Percentiles rank a stretch among this genome's conserved stretches.
phyloP scores from a whole-genome alignment of 2,329 filamentous ascomycete species.

The Cordyceps fumosorosea region DNA sequence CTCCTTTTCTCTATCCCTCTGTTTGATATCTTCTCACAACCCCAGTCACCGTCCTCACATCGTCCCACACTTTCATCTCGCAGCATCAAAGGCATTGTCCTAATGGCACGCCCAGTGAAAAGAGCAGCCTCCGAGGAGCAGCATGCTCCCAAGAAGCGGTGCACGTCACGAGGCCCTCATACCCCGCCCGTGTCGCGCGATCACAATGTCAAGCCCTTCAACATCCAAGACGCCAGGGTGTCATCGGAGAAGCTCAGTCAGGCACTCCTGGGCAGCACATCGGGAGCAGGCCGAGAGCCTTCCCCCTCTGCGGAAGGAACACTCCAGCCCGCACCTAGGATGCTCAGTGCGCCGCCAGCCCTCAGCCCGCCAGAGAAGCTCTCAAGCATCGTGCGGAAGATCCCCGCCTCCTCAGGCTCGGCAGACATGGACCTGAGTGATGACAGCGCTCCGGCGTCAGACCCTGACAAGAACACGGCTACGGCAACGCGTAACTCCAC shows the following conservation, averaged over 20 bases:
- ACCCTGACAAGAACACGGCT: too few relatives aligned
- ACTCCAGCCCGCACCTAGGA: background rate
- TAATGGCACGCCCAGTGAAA: background rate
- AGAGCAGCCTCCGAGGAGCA: background rate
- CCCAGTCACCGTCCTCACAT: background rate
- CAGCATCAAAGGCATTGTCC: background rate
- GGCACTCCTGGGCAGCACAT: background rate
- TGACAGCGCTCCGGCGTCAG: background rate
- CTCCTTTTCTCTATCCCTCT: background rate
- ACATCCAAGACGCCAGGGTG: background rate
- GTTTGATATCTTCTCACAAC: background rate
- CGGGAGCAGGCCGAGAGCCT: background rate
- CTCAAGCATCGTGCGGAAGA: background rate
- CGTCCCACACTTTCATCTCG: background rate
- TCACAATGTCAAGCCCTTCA: background rate
- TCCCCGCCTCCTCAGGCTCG: background rate
- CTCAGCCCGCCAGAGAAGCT: background rate
- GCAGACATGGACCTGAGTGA: background rate
- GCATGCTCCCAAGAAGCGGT: conserved; percentile 1
- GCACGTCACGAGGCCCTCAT: background rate
- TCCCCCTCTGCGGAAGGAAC: background rate
- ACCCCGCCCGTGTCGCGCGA: background rate
- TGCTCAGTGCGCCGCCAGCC: background rate
- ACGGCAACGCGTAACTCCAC: too few relatives aligned
- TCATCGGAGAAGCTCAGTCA: background rate